Evolutionary conservation across 352 stramenopile genomes (phyloP).

Genomic region (Pythium pyrilobum): DNA sequence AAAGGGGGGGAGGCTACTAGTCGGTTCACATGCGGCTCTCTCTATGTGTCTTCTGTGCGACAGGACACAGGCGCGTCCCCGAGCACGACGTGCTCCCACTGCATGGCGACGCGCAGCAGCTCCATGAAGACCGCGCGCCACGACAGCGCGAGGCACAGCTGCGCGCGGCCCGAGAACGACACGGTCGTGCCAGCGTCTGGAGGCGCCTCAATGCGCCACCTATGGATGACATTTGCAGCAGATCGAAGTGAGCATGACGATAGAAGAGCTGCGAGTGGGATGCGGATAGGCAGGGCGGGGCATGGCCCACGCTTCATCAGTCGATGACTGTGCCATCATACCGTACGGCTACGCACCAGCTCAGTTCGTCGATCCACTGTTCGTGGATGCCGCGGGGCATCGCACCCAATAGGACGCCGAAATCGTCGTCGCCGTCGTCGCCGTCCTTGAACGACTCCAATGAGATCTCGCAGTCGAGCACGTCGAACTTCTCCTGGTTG

Average conservation of each 20-base stretch:
- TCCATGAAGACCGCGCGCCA: slow-evolving; percentile 9
- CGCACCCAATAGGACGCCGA: neutral
- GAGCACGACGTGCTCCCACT: slow-evolving; percentile 15
- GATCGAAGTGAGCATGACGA: neutral
- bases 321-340: neutral
- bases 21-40: too few species aligned
- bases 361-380: slow-evolving; percentile 12
- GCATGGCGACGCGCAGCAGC: slow-evolving; percentile 5
- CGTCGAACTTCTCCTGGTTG: slow-evolving; percentile 2
- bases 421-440: neutral
- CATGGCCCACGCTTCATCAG: too few species aligned
- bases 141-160: slow-evolving; percentile 4
- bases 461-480: neutral
- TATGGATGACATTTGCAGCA: neutral
- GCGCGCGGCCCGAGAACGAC: slow-evolving; percentile 1
- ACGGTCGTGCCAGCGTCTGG: neutral
- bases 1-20: neutral
- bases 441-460: neutral
- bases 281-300: too few species aligned
- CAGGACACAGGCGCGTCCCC: slow-evolving; percentile 1
- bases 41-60: neutral
- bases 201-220: slow-evolving; percentile 10
- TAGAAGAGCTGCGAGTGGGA: too few species aligned
- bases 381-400: slow-evolving; percentile 1
- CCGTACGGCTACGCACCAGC: slow-evolving; percentile 8